phyloP scores from a whole-genome alignment of 2,329 filamentous ascomycete species.

The Cladosporium sp. region DNA sequence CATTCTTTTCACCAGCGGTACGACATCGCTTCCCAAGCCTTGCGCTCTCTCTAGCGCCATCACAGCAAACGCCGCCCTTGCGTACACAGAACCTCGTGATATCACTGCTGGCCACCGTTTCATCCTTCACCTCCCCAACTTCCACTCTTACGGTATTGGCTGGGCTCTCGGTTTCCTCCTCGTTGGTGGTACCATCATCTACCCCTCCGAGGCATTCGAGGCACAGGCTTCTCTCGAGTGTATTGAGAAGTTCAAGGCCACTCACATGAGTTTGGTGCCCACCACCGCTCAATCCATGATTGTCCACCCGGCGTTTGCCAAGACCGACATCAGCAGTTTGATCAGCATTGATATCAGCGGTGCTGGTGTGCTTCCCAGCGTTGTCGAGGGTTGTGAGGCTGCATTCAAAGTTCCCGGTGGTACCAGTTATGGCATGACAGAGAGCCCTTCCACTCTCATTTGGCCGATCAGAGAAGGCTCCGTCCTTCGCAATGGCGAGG shows the following conservation, averaged over 20 bases:
- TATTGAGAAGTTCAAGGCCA: conserved; percentile 30
- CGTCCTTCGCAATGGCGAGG: conserved; percentile 31
- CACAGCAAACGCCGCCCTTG: conserved; percentile 36
- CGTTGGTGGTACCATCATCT: conserved; percentile 25
- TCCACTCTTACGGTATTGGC: conserved; percentile 30
- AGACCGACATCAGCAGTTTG: conserved; percentile 27
- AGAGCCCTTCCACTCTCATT: conserved; percentile 41
- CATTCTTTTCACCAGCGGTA: conserved; percentile 49
- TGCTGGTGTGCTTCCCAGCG: conserved; percentile 34
- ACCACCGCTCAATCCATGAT: conserved; percentile 32
- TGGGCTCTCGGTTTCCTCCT: conserved; percentile 30
- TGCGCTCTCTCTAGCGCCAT: conserved; percentile 39
- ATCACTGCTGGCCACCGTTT: conserved; percentile 27
- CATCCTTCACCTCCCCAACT: conserved; percentile 29
- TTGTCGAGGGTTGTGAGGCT: conserved; percentile 26
- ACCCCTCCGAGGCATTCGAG: conserved; percentile 30
- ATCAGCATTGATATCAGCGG: conserved; percentile 31
- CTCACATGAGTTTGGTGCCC: conserved; percentile 32
- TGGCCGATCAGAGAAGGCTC: conserved; percentile 33
- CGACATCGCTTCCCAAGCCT: conserved; percentile 46
- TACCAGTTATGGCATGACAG: conserved; percentile 44
- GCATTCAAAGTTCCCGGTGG: conserved; percentile 27
- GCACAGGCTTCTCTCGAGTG: conserved; percentile 31
- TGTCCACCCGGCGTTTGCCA: conserved; percentile 27
- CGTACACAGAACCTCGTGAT: conserved; percentile 25